Percentiles rank a stretch among this genome's conserved stretches.
Conservation (phyloP, 75 land plant species). For the Azolla pinnata region DNA sequence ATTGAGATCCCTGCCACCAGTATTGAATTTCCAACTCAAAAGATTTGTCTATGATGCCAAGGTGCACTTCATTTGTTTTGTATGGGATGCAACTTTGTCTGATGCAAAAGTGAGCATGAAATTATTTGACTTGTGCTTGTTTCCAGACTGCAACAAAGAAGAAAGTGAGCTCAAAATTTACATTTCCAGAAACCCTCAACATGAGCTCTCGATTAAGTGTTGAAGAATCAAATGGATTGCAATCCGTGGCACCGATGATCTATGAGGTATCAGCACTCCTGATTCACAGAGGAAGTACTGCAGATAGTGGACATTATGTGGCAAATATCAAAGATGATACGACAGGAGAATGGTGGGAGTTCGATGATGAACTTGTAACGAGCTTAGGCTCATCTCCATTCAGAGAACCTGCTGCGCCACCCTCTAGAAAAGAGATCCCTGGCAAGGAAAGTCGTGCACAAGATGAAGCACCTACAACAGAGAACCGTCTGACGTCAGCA, state of each 20-base stretch:
- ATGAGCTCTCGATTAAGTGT: constrained; percentile 54
- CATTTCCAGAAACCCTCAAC: constrained; percentile 63
- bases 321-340: constrained; percentile 86
- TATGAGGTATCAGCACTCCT: constrained; percentile 88
- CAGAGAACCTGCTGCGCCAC: constrained; percentile 35
- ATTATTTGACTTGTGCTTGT: neutral
- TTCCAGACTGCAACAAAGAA: constrained; percentile 79
- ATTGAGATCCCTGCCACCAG: constrained; percentile 67
- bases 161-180: constrained; percentile 76
- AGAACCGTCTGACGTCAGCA: constrained; percentile 42
- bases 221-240: constrained; percentile 5
- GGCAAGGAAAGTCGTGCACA: neutral
- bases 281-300: constrained; percentile 85
- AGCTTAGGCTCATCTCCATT: constrained; percentile 70
- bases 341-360: constrained; percentile 91
- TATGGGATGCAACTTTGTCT: neutral
- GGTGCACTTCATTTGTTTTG: constrained; percentile 20
- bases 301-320: constrained; percentile 87
- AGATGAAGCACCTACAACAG: neutral
- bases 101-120: neutral
- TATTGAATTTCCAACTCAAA: constrained; percentile 94
- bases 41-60: constrained; percentile 80
- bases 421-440: neutral
- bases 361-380: constrained; percentile 92
- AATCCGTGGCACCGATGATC: constrained; percentile 18